A percentile compares a stretch with the other conserved stretches of the same genome.
phyloP scores from a whole-genome alignment of 176 grass and related monocot species.

The Leersia perrieri region DNA sequence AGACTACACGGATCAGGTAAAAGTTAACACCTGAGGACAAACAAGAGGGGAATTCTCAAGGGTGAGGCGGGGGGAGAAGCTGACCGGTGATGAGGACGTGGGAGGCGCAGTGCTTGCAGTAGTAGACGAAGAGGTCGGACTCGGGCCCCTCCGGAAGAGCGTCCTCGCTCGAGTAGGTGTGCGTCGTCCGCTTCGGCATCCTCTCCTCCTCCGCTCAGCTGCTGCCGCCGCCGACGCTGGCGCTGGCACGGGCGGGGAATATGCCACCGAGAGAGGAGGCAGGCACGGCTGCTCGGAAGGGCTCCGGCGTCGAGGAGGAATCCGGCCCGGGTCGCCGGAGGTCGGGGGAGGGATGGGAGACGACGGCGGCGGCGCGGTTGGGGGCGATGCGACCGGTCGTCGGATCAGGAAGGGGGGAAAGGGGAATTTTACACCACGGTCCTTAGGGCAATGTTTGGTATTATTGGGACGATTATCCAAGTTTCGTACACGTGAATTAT shows the following conservation, averaged over 20 bases:
- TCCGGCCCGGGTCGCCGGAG: not conserved
- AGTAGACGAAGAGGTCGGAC: conserved; percentile 96
- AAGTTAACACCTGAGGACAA: not conserved
- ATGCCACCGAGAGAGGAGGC: not conserved
- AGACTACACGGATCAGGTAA: conserved; percentile 16
- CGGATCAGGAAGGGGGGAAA: not conserved
- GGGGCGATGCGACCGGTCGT: not conserved
- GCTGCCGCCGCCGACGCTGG: conserved; percentile 10
- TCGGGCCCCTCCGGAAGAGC: conserved; percentile 85
- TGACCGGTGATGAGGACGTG: conserved; percentile 92
- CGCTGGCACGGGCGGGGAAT: not conserved
- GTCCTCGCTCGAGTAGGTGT: conserved; percentile 99
- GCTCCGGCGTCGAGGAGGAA: not conserved
- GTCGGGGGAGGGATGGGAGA: not conserved
- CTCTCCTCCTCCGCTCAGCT: not conserved
- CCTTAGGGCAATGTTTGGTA: no score
- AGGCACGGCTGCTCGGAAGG: not conserved
- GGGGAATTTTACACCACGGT: not conserved
- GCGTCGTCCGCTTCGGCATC: conserved; percentile 98
- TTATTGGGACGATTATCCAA: no score
- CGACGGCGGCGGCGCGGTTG: not conserved
- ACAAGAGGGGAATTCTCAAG: not conserved
- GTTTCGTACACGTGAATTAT: no score
- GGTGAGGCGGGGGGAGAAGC: conserved; percentile 12
- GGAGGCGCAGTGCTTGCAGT: conserved; percentile 96